Base-by-base conservation (phyloP, 352 stramenopile species). In the Phytopythium aichiense region DNA sequence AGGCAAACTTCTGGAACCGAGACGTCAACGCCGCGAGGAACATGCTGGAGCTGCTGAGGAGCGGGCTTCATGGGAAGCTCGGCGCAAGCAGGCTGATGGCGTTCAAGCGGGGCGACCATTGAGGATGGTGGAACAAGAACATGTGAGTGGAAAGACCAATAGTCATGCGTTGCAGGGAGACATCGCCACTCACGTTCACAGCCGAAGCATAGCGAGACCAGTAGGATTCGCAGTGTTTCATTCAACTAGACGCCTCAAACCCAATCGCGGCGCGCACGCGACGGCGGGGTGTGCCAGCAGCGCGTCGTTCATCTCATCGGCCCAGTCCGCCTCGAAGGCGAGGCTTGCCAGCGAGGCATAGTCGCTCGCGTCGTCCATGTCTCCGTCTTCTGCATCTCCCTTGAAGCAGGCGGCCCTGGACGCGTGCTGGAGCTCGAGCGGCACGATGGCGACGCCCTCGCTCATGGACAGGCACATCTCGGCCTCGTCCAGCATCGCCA, bases 291-390 rank as follows among this genome's bases (percentile, higher is more conserved):
- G 18, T 20, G 65, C 49, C 28, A 72, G 61, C 4, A 33, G 42
- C 30, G 50, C n/a, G 25, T 73, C 66, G 51, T 63, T 51, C 12
- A 53, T 31, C 53, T 92, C 78, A 23, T 61, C 65, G 40, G 64
- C 74, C 86, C 86, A 94, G 71, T 94, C 86, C 20, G 79, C 83
- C 71, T 91, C 83, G 60, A 94, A 94, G 15, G 83, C 86, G 52
- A 85, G 73, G 58, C 75, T 80, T 9, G 86, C 79, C 23, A 94
- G 64, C 13, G 86, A 92, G 50, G 71, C 65, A 46, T 67, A 63
- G 5, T 68, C 45, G 28, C 74, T 64, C 37, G 40, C 45, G n/a
- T 76, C 63, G 20, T 7, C 42, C 42, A 15, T 6, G 16, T 64
- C 63, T 1, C 23, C 57, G 50, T 70, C 66, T 11, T 66, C 67